Evolutionary conservation across 768 basidiomycete species (phyloP), one percentile per base, ranked within the genome.

Genomic region (Gloeophyllum trabeum): DNA sequence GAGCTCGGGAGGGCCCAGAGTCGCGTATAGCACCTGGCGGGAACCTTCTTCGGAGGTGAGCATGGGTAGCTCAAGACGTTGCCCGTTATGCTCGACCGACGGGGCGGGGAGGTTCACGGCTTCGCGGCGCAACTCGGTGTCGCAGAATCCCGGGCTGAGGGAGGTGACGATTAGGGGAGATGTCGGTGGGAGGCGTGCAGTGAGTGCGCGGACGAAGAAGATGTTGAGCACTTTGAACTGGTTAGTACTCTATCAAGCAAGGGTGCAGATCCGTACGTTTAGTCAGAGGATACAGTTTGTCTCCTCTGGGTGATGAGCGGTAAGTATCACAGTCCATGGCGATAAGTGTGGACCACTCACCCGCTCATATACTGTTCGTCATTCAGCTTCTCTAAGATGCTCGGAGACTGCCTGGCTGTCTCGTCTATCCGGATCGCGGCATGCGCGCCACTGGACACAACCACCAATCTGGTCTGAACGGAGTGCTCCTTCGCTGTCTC

Each of bases 391-490:
- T n/a, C n/a, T n/a, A n/a, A n/a, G n/a, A n/a, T n/a, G n/a, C n/a
- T n/a, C n/a, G n/a, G n/a, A n/a, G n/a, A n/a, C n/a, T n/a, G n/a
- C n/a, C n/a, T n/a, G n/a, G n/a, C n/a, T n/a, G n/a, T n/a, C n/a
- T n/a, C n/a, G n/a, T 5, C 52, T 55, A 4, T 49, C 49, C 23
- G 10, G 40, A 7, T 14, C 57, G 57, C 56, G 18, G 44, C 61
- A 43, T 73, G 71, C 1, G 60, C 43, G 19, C 61, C 71, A 42
- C 71, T 74, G 0, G 65, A 41, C 4, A 71, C 64, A n/a, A 73
- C 53, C 13, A 67, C 67, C 1, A 72, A 24, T 6, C 66, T 57
- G 0, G 68, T 63, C 1, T 45, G 51, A 1, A 61, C 57, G 1
- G 51, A 35, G 44, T 60, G 42, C 16, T 53, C 50, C 22, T 55